phyloP scores from a whole-genome alignment of 1,284 basidiomycete species.

The Tylopilus orsonianus region DNA sequence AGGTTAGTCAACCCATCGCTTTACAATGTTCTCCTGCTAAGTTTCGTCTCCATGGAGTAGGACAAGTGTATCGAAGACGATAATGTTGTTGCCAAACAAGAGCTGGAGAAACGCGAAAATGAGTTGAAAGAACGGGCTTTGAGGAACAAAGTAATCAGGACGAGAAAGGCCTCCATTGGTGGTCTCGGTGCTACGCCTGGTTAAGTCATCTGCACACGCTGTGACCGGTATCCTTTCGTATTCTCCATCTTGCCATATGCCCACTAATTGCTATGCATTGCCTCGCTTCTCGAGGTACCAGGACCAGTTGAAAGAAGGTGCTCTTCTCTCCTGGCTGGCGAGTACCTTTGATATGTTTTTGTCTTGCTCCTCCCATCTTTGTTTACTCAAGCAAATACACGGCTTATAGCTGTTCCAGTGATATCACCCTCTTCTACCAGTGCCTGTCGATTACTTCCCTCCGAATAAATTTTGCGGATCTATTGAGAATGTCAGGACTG shows the following conservation, averaged over 20 bases:
- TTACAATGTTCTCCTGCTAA: slow-evolving; percentile 7
- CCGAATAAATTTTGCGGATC: slow-evolving; percentile 21
- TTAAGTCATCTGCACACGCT: slow-evolving; percentile 14
- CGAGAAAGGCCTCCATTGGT: slow-evolving; percentile 48
- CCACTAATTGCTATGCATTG: slow-evolving; percentile 24
- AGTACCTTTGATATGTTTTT: slow-evolving; percentile 23
- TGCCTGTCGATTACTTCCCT: slow-evolving; percentile 25
- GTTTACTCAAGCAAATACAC: slow-evolving; percentile 26
- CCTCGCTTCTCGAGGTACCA: slow-evolving; percentile 27
- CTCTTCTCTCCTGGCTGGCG: slow-evolving; percentile 26
- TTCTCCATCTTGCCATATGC: slow-evolving; percentile 13
- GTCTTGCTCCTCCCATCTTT: not conserved
- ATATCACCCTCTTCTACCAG: slow-evolving; percentile 10
- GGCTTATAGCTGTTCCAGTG: slow-evolving; percentile 25
- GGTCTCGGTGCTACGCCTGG: slow-evolving; percentile 17
- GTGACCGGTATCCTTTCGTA: slow-evolving; percentile 24
- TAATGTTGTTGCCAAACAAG: slow-evolving; percentile 28
- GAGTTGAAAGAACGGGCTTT: slow-evolving; percentile 77
- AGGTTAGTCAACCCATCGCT: slow-evolving; percentile 26
- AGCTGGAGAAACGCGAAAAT: slow-evolving; percentile 63
- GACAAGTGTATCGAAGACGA: slow-evolving; percentile 9
- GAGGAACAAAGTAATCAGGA: slow-evolving; percentile 76
- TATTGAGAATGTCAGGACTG: not conserved
- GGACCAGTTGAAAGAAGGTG: slow-evolving; percentile 23
- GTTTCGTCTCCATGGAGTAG: slow-evolving; percentile 21